Conservation (phyloP, 495 filamentous ascomycete genomes). For the Collariella sp. region DNA sequence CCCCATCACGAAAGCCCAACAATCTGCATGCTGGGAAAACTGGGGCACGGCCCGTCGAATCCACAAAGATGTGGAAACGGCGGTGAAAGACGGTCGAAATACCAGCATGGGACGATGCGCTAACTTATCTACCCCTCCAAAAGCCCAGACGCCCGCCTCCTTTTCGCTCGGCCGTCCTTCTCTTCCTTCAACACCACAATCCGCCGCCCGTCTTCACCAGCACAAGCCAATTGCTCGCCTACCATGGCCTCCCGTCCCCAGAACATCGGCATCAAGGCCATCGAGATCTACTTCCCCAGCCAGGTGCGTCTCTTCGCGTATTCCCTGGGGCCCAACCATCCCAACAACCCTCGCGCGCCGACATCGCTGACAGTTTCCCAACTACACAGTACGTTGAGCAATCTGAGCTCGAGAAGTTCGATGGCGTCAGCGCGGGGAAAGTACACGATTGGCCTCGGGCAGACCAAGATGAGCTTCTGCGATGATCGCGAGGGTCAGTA, state of each 20-base stretch:
- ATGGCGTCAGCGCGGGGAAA: constrained; percentile 90
- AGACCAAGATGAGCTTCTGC: constrained; percentile 99
- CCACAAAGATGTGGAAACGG: constrained; percentile 10
- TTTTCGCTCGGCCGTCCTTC: constrained; percentile 2
- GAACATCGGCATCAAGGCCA: constrained; percentile 99
- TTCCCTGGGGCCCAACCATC: background rate
- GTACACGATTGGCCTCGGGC: constrained; percentile 98
- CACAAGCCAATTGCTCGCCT: constrained; percentile 24
- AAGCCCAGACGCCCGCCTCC: constrained; percentile 13
- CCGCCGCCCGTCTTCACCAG: constrained; percentile 11
- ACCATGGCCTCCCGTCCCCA: constrained; percentile 82
- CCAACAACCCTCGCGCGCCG: constrained; percentile 5
- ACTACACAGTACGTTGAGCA: constrained; percentile 85
- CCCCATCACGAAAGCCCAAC: background rate
- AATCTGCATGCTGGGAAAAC: constrained; percentile 10
- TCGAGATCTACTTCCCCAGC: constrained; percentile 96
- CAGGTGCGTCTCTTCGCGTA: constrained; percentile 55
- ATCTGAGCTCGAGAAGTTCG: constrained; percentile 91
- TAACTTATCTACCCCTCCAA: constrained; percentile 21
- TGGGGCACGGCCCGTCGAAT: constrained; percentile 4
- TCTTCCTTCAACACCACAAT: constrained; percentile 13
- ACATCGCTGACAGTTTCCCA: constrained; percentile 24
- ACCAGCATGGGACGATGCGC: constrained; percentile 12
- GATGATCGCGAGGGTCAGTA: constrained; percentile 91
- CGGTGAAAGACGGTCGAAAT: constrained; percentile 21